phyloP scores from a whole-genome alignment of 176 grass and related monocot species.

The Carex scoparia region DNA sequence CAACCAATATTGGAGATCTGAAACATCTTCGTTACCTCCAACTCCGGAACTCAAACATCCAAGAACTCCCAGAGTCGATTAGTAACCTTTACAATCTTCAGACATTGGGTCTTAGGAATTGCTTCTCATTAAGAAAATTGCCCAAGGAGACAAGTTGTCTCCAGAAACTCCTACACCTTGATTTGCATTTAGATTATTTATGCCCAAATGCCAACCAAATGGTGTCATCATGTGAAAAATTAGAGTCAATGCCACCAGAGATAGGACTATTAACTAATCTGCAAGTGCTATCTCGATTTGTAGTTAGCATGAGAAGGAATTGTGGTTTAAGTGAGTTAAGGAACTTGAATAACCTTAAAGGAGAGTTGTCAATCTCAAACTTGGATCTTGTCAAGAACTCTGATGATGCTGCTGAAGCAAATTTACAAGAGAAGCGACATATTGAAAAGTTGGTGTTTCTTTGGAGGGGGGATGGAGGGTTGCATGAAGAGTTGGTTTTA shows the following conservation, averaged over 20 bases:
- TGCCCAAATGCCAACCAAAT: background rate
- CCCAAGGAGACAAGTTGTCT: slow-evolving; percentile 19
- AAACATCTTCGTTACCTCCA: slow-evolving; percentile 52
- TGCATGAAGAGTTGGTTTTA: slow-evolving; percentile 4
- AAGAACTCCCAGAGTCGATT: background rate
- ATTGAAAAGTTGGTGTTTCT: slow-evolving; percentile 32
- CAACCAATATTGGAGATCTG: slow-evolving; percentile 33
- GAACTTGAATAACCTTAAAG: slow-evolving; percentile 26
- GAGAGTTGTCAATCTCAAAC: slow-evolving; percentile 40
- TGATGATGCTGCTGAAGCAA: slow-evolving; percentile 24
- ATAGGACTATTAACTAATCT: slow-evolving; percentile 35
- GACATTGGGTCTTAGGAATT: slow-evolving; percentile 45
- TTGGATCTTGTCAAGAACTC: slow-evolving; percentile 27
- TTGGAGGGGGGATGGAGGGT: background rate
- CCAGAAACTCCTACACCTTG: slow-evolving; percentile 38
- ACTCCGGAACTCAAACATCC: slow-evolving; percentile 35
- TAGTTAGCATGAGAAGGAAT: background rate
- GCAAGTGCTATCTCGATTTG: slow-evolving; percentile 36
- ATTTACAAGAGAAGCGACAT: slow-evolving; percentile 20
- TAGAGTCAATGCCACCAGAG: slow-evolving; percentile 26
- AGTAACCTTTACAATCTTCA: slow-evolving; percentile 40
- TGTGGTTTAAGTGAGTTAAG: slow-evolving; percentile 29
- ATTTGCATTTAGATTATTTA: slow-evolving; percentile 38
- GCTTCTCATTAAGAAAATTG: slow-evolving; percentile 38
- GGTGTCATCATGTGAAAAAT: background rate